A percentile compares a stretch with the other conserved stretches of the same genome.
Conservation (phyloP, 352 stramenopile genomes). For the Pythium dissimile region DNA sequence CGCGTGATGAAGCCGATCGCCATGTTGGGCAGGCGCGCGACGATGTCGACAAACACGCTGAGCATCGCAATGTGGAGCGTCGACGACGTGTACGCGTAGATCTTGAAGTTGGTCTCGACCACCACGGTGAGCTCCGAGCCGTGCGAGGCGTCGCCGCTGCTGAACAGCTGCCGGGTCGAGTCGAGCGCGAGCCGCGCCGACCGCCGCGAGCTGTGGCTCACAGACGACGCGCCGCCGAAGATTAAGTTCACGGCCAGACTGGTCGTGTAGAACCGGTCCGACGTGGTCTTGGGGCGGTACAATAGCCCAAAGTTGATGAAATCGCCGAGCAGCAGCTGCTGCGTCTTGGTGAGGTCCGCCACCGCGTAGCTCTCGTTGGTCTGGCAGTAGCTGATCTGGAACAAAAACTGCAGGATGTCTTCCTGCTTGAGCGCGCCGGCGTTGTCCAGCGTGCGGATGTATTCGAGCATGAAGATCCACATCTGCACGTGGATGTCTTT, state of each 20-base stretch:
- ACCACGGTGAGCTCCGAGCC: slow-evolving; percentile 29
- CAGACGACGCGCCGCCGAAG: slow-evolving; percentile 51
- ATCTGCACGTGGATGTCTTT: slow-evolving; percentile 91
- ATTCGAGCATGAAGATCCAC: slow-evolving; percentile 91
- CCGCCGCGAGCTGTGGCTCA: neutral
- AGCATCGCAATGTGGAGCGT: slow-evolving; percentile 92
- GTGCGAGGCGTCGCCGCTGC: slow-evolving; percentile 4
- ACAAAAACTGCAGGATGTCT: slow-evolving; percentile 87
- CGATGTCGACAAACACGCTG: slow-evolving; percentile 89
- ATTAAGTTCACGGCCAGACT: slow-evolving; percentile 89
- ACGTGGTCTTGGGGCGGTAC: slow-evolving; percentile 54
- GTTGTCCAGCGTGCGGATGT: slow-evolving; percentile 82
- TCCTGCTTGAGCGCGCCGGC: slow-evolving; percentile 71
- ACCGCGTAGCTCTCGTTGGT: slow-evolving; percentile 84
- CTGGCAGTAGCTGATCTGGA: slow-evolving; percentile 88
- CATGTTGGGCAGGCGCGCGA: slow-evolving; percentile 86
- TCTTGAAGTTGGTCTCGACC: slow-evolving; percentile 92
- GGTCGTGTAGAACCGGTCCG: slow-evolving; percentile 85
- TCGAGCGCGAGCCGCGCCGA: neutral
- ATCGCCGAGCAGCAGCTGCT: slow-evolving; percentile 72
- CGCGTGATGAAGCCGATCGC: slow-evolving; percentile 91
- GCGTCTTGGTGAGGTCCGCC: slow-evolving; percentile 67
- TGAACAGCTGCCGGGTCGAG: neutral
- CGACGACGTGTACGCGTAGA: slow-evolving; percentile 89
- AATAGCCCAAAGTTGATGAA: slow-evolving; percentile 88